Evolutionary conservation across 306 rosid species (phyloP).

Genomic region (Acacia melanoxylon): DNA sequence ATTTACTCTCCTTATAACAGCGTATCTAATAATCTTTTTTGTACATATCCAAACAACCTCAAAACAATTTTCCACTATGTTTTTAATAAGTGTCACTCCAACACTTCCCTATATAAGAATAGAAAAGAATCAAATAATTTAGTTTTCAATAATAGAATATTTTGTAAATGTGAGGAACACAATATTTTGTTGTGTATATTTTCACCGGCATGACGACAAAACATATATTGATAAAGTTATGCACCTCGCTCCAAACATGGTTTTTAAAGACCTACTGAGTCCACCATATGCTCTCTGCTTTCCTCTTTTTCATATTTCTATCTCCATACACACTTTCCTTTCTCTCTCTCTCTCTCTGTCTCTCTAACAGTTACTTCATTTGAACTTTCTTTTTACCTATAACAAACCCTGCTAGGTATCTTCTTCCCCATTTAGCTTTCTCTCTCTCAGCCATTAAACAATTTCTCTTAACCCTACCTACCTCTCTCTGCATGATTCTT

Average conservation of each 20-base stretch:
- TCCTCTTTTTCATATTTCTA: not conserved
- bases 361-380: not conserved
- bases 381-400: conserved; percentile 28
- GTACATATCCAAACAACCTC: too few relatives aligned
- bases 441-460: not conserved
- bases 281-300: not conserved
- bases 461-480: conserved; percentile 1
- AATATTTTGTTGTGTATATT: not conserved
- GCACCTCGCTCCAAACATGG: conserved; percentile 32
- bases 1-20: too few relatives aligned
- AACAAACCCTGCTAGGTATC: conserved; percentile 40
- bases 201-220: conserved; percentile 30
- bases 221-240: conserved; percentile 33
- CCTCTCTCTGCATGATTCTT: conserved; percentile 34
- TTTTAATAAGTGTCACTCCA: too few relatives aligned
- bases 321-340: not conserved
- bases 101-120: too few relatives aligned
- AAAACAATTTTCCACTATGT: too few relatives aligned
- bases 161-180: not conserved
- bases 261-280: conserved; percentile 30
- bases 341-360: conserved; percentile 29
- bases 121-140: not conserved
- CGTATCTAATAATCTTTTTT: too few relatives aligned
- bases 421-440: conserved; percentile 12
- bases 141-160: not conserved